Conservation (phyloP, 257 asterid species). For the Scutellaria barbata region DNA sequence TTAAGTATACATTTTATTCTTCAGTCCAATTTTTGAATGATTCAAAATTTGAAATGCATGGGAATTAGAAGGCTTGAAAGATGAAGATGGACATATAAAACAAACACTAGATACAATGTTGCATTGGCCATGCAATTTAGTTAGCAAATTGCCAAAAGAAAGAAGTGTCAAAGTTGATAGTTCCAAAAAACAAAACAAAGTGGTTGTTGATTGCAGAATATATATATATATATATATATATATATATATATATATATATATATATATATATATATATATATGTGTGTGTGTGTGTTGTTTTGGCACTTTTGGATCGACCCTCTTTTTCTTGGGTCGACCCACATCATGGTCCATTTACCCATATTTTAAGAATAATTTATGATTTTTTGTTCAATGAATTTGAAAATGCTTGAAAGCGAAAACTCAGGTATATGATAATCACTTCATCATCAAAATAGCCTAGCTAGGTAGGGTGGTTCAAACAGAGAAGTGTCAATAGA, state of each 20-base stretch:
- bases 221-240: too few species aligned
- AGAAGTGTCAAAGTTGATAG: conserved; percentile 20
- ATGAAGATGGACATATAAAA: not conserved
- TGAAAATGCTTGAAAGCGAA: conserved; percentile 33
- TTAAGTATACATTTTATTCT: too few species aligned
- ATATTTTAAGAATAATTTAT: not conserved
- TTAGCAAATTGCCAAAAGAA: conserved; percentile 4
- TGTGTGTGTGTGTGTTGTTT: too few species aligned
- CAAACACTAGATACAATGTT: not conserved
- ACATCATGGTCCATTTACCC: conserved; percentile 24
- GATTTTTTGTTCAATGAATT: conserved; percentile 28
- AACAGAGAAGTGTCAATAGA: too few species aligned
- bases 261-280: too few species aligned
- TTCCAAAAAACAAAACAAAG: conserved; percentile 29
- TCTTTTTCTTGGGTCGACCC: conserved; percentile 28
- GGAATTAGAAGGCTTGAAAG: not conserved
- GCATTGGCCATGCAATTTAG: not conserved
- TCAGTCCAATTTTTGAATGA: too few species aligned
- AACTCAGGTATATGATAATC: conserved; percentile 2
- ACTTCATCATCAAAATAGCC: not conserved
- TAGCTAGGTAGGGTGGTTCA: not conserved
- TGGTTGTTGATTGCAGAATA: conserved; percentile 40
- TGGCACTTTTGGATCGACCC: conserved; percentile 43
- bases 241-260: too few species aligned
- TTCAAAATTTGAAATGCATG: too few species aligned